phyloP scores from a whole-genome alignment of 768 basidiomycete genomes.

The Leucocoprinus sp. region DNA sequence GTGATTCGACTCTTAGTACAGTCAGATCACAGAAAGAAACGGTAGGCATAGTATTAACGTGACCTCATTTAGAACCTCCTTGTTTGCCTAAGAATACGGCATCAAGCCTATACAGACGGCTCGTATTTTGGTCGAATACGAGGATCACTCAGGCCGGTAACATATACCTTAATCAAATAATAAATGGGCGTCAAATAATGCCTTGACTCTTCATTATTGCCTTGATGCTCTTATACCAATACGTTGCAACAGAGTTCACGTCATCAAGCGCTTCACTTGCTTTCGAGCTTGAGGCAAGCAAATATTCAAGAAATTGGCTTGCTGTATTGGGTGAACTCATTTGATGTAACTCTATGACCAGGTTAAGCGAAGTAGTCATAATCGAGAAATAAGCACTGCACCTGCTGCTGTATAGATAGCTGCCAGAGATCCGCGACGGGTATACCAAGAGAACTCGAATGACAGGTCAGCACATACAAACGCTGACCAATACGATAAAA shows the following conservation, averaged over 20 bases:
- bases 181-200: conserved; percentile 24
- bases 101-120: too few species aligned
- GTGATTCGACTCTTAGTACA: too few species aligned
- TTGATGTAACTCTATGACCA: conserved; percentile 62
- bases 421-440: conserved; percentile 55
- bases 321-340: conserved; percentile 69
- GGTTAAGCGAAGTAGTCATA: neutral
- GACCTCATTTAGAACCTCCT: too few species aligned
- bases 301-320: conserved; percentile 52
- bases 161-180: neutral
- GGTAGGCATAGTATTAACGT: too few species aligned
- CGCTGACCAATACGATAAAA: conserved; percentile 15
- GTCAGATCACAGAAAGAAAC: too few species aligned
- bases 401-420: conserved; percentile 68
- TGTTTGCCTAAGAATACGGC: too few species aligned
- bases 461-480: conserved; percentile 4
- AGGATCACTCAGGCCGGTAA: too few species aligned
- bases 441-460: conserved; percentile 63
- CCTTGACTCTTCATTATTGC: conserved; percentile 68
- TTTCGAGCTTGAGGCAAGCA: conserved; percentile 42
- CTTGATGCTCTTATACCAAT: conserved; percentile 60
- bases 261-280: conserved; percentile 45
- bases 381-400: conserved; percentile 14
- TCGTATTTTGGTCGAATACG: too few species aligned
- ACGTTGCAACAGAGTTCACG: conserved; percentile 45